Evolutionary conservation across 2,329 filamentous ascomycete species (phyloP), one percentile per base, ranked within the genome.

Genomic region (Colletotrichum sp.): DNA sequence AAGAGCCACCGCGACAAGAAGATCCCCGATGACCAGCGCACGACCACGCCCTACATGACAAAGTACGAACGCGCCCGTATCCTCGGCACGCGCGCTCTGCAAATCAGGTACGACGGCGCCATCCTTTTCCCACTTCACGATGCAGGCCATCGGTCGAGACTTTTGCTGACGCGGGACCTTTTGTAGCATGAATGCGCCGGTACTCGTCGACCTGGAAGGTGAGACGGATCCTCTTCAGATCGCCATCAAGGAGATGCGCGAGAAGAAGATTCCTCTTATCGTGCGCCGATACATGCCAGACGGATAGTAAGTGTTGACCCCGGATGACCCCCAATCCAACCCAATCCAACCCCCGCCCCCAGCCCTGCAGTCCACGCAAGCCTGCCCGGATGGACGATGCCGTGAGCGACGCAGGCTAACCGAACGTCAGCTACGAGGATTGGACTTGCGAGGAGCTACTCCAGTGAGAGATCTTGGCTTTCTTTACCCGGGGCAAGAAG

Each of bases 201-300:
- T 99, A 34, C 90, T 99, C 62, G 97, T 99, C 69, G 97, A 99
- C 83, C 91, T 98, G 39, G 97, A 99, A 86, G 97, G 97, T 82
- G 96, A 99, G 89, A 99, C 97, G 68, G 97, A 99, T 88, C 97
- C 97, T 61, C 89, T 99, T 72, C 96, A 98, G 86, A 99, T 99
- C 83, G 97, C 97, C 29, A 95, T 98, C 85, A 99, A 99, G 88
- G 97, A 99, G 87, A 89, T 99, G 84, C 93, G 95, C 79, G 96
- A 99, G 89, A 99, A 99, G 92, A 99, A 99, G 91, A 98, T 99
- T 71, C 97, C 97, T 29, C 87, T 99, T 77, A 97, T 99, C 73
- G 95, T 99, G 79, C 92, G 97, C 84, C 92, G 97, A 83, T 99
- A 99, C 87, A 91, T 99, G 84, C 97, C 97, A 27, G 97, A 99